Conservation (phyloP, 2,329 filamentous ascomycete species). For the Lizonia empirigonia region DNA sequence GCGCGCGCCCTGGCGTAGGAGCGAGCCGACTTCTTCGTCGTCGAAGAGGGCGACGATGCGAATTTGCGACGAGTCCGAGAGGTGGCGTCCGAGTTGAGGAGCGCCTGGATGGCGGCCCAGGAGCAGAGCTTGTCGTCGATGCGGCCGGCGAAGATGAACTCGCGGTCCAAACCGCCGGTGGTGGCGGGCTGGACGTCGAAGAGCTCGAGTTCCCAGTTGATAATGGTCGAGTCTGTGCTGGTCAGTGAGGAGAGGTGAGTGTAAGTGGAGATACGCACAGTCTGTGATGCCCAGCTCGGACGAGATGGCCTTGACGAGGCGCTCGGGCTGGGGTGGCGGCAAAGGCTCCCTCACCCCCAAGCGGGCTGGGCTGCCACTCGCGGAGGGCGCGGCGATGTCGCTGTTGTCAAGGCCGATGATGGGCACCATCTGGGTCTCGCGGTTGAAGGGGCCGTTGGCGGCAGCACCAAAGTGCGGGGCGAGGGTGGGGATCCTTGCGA, state of each 20-base stretch:
- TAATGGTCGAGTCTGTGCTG: constrained; percentile 65
- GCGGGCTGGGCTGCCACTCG: constrained; percentile 48
- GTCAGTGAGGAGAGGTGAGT: too few species aligned
- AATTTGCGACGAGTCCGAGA: constrained; percentile 68
- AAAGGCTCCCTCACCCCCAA: constrained; percentile 75
- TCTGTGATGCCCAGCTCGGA: constrained; percentile 75
- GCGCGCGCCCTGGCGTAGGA: constrained; percentile 85
- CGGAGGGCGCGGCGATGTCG: constrained; percentile 50
- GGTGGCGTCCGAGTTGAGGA: constrained; percentile 66
- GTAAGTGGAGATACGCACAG: too few species aligned
- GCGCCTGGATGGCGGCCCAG: constrained; percentile 84
- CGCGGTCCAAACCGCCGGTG: constrained; percentile 82
- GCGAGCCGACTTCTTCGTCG: constrained; percentile 93
- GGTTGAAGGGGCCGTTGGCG: constrained; percentile 71
- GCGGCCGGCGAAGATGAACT: constrained; percentile 92
- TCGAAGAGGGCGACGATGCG: constrained; percentile 95
- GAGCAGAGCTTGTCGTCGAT: constrained; percentile 98
- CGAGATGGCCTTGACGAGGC: constrained; percentile 82
- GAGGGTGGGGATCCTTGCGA: constrained; percentile 88
- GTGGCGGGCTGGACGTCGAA: constrained; percentile 88
- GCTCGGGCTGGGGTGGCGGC: constrained; percentile 79
- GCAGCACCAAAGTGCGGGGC: constrained; percentile 91
- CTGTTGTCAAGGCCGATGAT: constrained; percentile 87
- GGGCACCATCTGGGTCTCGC: constrained; percentile 91
- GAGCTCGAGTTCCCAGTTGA: constrained; percentile 97